phyloP scores from a whole-genome alignment of 768 basidiomycete species.

The Leucocoprinus sp. region DNA sequence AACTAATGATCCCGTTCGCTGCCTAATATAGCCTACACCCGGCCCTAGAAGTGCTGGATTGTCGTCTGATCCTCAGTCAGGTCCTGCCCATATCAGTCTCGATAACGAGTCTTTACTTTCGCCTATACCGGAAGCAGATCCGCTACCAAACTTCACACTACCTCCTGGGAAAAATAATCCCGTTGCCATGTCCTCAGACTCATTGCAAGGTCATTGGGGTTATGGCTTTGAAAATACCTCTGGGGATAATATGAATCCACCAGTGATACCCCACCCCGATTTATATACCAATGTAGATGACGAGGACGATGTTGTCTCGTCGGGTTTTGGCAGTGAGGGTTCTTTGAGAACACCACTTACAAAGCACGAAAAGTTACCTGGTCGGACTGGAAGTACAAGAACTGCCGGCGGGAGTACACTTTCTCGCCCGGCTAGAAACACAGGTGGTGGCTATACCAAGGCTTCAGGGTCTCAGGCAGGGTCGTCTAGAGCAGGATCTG shows the following conservation, averaged over 20 bases:
- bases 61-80: background rate
- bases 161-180: background rate
- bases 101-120: slow-evolving; percentile 2
- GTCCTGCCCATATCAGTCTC: background rate
- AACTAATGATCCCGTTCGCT: background rate
- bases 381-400: slow-evolving; percentile 1
- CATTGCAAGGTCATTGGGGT: background rate
- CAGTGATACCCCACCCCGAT: slow-evolving; percentile 4
- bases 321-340: slow-evolving; percentile 20
- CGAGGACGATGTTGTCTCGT: slow-evolving; percentile 24
- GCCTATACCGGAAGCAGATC: slow-evolving; percentile 1
- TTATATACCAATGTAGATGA: slow-evolving; percentile 9
- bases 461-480: slow-evolving; percentile 2
- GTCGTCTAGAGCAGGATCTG: background rate
- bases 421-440: background rate
- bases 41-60: background rate
- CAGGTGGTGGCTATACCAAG: background rate
- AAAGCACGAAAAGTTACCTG: background rate
- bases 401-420: slow-evolving; percentile 2
- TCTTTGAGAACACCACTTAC: slow-evolving; percentile 24
- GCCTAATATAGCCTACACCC: background rate
- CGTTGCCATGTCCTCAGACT: background rate
- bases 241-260: slow-evolving; percentile 2
- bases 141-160: background rate
- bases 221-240: slow-evolving; percentile 3